phyloP scores from a whole-genome alignment of 305 asterid genomes.

The Withania somnifera region DNA sequence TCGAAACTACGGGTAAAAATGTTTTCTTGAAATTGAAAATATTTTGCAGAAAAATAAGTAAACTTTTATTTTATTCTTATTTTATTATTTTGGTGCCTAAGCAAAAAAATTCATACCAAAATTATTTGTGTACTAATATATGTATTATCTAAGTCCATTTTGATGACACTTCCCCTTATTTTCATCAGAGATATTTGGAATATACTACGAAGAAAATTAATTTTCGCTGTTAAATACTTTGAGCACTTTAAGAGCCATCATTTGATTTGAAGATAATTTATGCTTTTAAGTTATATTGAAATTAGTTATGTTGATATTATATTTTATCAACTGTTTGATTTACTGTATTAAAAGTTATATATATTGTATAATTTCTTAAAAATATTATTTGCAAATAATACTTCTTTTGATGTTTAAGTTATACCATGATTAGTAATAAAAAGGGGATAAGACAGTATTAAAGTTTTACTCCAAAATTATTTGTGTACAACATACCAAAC shows the following conservation, averaged over 20 bases:
- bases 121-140: too few relatives aligned
- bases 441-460: background rate
- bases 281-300: too few relatives aligned
- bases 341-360: background rate
- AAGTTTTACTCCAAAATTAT: background rate
- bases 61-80: too few relatives aligned
- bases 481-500: background rate
- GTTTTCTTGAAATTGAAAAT: too few relatives aligned
- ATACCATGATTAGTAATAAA: background rate
- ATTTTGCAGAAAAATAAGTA: too few relatives aligned
- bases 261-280: background rate
- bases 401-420: background rate
- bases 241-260: background rate
- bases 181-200: background rate
- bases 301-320: background rate
- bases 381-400: too few relatives aligned
- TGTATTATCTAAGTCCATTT: background rate
- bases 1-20: too few relatives aligned
- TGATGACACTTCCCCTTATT: background rate
- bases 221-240: background rate
- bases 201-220: background rate
- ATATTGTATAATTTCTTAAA: background rate
- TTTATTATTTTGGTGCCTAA: too few relatives aligned
- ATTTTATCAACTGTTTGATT: background rate
- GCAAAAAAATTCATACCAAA: too few relatives aligned